Evolutionary conservation across 2,329 filamentous ascomycete genomes (phyloP), one percentile per base, ranked within the genome.

Genomic region (Exutisphaerella laricina): DNA sequence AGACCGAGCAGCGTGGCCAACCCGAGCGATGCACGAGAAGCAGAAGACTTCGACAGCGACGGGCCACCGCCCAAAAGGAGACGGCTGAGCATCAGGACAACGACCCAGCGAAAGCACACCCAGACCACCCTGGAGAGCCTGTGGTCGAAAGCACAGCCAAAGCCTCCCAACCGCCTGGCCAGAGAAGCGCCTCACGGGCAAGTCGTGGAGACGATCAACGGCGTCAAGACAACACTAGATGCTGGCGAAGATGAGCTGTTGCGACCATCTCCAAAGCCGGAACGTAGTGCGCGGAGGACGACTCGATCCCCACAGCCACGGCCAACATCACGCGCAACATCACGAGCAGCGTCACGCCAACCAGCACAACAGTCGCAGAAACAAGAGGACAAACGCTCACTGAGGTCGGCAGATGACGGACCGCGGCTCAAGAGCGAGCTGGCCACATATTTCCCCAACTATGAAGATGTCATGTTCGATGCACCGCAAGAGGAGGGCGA

Each of bases 401-500:
- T 96, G 62, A 79, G 90, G 50, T 94, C 88, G 39, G 85, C 94
- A 58, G 88, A 94, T 61, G 77, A 77, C 58, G 85, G 84, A 8
- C 83, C 83, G 39, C 77, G 87, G 55, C 83, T 88, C 68, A 95
- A 94, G 73, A 96, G 88, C 67, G 89, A 96, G 61, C 74, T 97
- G 48, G 83, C 88, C 26, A 78, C 80, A 35, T 97, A 95, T 68
- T 96, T 97, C 60, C 82, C 85, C 39, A 89, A 94, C 59, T 97
- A 95, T 66, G 89, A 96, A 66, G 87, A 94, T 62, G 79, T 96
- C 54, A 88, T 97, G 67, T 88, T 86, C 49, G 86, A 94, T 61
- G 82, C 87, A 50, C 79, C 82, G 28, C 84, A 84, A 57, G 83
- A 89, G 66, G 73, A 83, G 56, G n/a, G n/a, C n/a, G n/a, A n/a